Evolutionary conservation across 148 eudicot genomes (phyloP).

Genomic region (Nepenthes mirabilis): DNA sequence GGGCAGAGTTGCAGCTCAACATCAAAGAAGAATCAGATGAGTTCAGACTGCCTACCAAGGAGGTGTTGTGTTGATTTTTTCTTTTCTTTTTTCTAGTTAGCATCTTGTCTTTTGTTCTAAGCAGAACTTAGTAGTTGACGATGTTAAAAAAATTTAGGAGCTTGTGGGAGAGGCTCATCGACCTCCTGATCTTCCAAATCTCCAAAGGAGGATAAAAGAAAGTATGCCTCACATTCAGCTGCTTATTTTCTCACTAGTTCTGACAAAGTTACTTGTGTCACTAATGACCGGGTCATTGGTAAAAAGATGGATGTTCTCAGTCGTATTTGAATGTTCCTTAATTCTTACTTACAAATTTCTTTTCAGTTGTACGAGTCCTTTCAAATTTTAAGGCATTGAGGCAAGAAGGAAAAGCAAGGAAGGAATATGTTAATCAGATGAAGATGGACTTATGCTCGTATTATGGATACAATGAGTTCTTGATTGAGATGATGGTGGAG

Average conservation of each 20-base stretch:
- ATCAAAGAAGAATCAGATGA: slow-evolving; percentile 58
- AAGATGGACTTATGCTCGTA: slow-evolving; percentile 59
- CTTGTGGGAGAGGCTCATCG: slow-evolving; percentile 65
- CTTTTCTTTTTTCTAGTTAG: neutral
- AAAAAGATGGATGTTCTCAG: neutral
- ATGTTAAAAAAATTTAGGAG: slow-evolving; percentile 29
- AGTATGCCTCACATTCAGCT: slow-evolving; percentile 29
- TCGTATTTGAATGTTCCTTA: neutral
- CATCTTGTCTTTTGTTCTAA: neutral
- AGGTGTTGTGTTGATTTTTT: slow-evolving; percentile 27
- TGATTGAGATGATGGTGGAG: slow-evolving; percentile 68
- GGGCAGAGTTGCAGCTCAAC: slow-evolving; percentile 40
- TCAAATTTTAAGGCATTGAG: slow-evolving; percentile 60
- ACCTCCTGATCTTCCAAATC: slow-evolving; percentile 77
- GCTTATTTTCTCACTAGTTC: neutral
- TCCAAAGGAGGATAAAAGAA: slow-evolving; percentile 81
- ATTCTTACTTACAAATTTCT: neutral
- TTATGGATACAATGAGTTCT: slow-evolving; percentile 87
- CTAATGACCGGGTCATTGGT: neutral
- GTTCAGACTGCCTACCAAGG: slow-evolving; percentile 49
- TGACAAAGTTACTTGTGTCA: neutral
- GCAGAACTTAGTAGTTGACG: neutral
- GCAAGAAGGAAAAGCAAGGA: slow-evolving; percentile 55
- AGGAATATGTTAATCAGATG: slow-evolving; percentile 71
- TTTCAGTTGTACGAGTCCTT: slow-evolving; percentile 61